Conservation (phyloP, 768 basidiomycete genomes). For the Omphalotus guepiniiformis region DNA sequence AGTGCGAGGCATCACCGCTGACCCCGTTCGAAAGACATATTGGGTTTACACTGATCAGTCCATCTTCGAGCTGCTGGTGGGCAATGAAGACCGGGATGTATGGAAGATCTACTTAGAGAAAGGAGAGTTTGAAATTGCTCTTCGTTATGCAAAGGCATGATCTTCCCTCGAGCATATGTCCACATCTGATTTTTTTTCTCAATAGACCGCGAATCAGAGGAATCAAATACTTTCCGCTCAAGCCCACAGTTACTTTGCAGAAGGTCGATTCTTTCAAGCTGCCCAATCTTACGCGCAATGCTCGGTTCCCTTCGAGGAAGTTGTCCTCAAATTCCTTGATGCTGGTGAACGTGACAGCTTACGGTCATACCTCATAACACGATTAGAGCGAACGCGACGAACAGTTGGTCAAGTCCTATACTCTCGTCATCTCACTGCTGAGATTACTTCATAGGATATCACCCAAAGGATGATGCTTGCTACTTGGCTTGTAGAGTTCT, state of each 20-base stretch:
- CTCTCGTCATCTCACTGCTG: no score
- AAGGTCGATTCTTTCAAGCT: constrained; percentile 83
- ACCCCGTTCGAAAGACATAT: constrained; percentile 84
- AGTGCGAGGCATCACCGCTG: constrained; percentile 72
- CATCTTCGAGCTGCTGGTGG: constrained; percentile 80
- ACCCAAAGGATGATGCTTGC: constrained; percentile 97
- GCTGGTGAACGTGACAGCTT: constrained; percentile 86
- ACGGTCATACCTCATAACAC: constrained; percentile 82
- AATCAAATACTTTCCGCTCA: constrained; percentile 82
- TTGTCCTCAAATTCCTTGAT: constrained; percentile 86
- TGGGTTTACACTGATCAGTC: constrained; percentile 93
- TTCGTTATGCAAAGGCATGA: constrained; percentile 77
- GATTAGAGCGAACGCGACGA: constrained; percentile 82
- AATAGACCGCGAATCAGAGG: constrained; percentile 80
- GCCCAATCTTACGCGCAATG: constrained; percentile 91
- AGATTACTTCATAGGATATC: constrained; percentile 58
- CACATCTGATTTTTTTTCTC: constrained; percentile 4
- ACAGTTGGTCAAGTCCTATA: constrained; percentile 44
- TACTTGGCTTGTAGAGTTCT: constrained; percentile 98
- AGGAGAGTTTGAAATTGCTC: constrained; percentile 70
- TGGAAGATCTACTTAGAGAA: constrained; percentile 89
- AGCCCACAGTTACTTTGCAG: constrained; percentile 73
- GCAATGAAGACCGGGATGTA: constrained; percentile 89
- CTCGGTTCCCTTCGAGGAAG: constrained; percentile 86
- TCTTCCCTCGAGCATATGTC: background rate